Percentiles rank a stretch among this genome's conserved stretches.
phyloP scores from a whole-genome alignment of 139 green algal species.

The Penium margaritaceum region DNA sequence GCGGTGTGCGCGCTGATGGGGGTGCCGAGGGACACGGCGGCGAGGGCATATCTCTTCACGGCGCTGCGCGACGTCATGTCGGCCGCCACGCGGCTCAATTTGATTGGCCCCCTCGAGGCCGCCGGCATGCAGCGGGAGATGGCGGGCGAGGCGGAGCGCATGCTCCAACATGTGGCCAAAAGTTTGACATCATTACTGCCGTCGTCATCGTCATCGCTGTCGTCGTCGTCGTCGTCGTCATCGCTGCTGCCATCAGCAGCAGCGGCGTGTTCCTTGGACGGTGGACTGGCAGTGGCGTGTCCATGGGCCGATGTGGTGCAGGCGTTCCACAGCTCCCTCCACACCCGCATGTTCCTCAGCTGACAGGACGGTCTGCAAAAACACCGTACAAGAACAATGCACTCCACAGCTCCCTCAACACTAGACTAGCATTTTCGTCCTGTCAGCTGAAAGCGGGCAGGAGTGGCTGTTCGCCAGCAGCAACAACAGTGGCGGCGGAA shows the following conservation, averaged over 20 bases:
- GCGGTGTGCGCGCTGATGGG: constrained; percentile 9
- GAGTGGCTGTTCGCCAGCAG: background rate
- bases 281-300: background rate
- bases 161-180: background rate
- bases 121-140: constrained; percentile 24
- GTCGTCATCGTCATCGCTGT: no score
- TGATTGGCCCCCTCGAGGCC: constrained; percentile 39
- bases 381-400: no score
- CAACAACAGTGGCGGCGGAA: background rate
- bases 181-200: no score
- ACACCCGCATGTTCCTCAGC: no score
- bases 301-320: no score
- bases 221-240: no score
- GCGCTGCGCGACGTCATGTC: constrained; percentile 37
- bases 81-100: constrained; percentile 40
- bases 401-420: no score
- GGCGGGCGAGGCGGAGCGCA: background rate
- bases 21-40: background rate
- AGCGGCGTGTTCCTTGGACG: background rate
- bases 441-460: background rate
- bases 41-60: constrained; percentile 29
- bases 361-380: no score
- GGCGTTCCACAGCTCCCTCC: no score
- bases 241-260: background rate
- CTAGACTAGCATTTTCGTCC: no score